Evolutionary conservation across 257 asterid species (phyloP), one percentile per base, ranked within the genome.

Genomic region (Prunella vulgaris): DNA sequence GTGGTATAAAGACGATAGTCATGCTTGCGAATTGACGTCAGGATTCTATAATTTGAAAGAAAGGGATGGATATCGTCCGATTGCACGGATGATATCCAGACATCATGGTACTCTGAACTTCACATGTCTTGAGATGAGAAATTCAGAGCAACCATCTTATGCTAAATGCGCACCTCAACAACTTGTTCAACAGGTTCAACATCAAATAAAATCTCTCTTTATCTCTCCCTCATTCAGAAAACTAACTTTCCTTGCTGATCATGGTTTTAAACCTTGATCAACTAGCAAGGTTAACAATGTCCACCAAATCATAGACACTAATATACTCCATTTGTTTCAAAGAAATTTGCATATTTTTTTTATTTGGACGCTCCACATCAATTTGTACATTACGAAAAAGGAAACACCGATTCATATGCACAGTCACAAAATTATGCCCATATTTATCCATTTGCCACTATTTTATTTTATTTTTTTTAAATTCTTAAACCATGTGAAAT

Each of bases 71-170:
- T 88, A 90, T 37, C 83, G 90, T 61, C 86, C 92, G 44, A 75
- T 85, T 42, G 90, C 95, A 1, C 84, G 90, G 76, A 88, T 86
- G 92, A 18, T 88, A 4, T 79, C 89, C 5, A 63, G 95, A 66
- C 97, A 90, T 68, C 51, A 83, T 46, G 94, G 83, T 18, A 84
- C 88, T 20, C 57, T 88, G 69, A 85, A 88, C 68, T 88, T 88
- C 82, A 90, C 95, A 5, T 88, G 97, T 63, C 83, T 90, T 27
- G 97, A 90, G 81, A 88, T 90, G 97, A 79, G 85, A 71, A 81
- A 86, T 82, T 52, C 76, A 0, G 92, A 90, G 66, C 95, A 88
- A 53, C 32, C 90, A 10, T 79, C 80, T 3, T 30, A 68, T 15
- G 90, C 94, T 5, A 86, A 83, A 72, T 82, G 82, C 56, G 95